phyloP scores from a whole-genome alignment of 345 rosid genomes.

The Eucalyptus cloeziana region DNA sequence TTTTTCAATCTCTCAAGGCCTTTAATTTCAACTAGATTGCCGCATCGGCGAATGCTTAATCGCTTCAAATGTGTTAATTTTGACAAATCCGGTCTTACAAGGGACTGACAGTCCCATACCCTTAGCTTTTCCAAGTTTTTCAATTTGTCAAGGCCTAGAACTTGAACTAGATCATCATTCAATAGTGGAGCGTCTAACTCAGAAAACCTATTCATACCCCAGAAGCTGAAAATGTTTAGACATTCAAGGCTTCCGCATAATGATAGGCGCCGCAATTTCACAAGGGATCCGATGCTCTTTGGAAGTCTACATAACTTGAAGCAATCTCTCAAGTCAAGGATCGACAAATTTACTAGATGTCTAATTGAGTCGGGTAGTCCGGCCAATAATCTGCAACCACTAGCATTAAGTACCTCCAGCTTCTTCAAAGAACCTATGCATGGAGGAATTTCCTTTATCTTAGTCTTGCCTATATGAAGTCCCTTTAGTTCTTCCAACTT shows the following conservation, averaged over 20 bases:
- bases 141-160: too few relatives aligned
- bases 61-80: too few relatives aligned
- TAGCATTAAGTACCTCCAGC: not conserved
- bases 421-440: not conserved
- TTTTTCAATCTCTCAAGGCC: not conserved
- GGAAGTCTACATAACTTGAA: not conserved
- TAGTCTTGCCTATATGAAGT: not conserved
- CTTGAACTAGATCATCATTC: too few relatives aligned
- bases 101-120: rapidly evolving
- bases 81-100: too few relatives aligned
- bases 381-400: rapidly evolving
- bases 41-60: rapidly evolving
- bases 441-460: not conserved
- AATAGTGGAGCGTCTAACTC: too few relatives aligned
- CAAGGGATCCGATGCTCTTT: not conserved
- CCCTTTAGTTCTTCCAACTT: not conserved
- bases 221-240: not conserved
- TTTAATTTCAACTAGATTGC: too few relatives aligned
- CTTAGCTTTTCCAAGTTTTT: too few relatives aligned
- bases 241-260: not conserved
- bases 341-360: too few relatives aligned
- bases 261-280: too few relatives aligned
- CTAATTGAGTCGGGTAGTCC: not conserved
- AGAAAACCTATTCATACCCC: too few relatives aligned
- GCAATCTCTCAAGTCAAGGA: not conserved